Conservation (phyloP, 2,329 filamentous ascomycete genomes). For the Cladosporium sp. region DNA sequence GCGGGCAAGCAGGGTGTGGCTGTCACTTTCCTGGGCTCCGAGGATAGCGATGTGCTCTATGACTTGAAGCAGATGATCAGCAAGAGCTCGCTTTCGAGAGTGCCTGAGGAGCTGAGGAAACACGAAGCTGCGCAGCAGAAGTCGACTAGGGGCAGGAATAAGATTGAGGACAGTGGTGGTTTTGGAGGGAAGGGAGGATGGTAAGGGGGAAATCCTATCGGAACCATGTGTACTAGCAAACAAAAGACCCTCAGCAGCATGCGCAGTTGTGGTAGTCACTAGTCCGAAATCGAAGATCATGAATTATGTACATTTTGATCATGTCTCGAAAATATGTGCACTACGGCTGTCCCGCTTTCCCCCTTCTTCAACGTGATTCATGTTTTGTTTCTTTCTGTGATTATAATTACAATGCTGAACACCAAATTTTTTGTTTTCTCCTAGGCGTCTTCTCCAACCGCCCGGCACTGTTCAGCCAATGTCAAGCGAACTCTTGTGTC, state of each 20-base stretch:
- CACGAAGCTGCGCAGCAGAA: conserved; percentile 91
- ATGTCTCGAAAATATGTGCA: too few species aligned
- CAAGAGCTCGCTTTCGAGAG: conserved; percentile 81
- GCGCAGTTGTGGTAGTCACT: background rate
- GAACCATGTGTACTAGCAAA: too few species aligned
- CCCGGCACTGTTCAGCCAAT: conserved; percentile 12
- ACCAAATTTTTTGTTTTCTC: background rate
- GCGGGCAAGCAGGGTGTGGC: conserved; percentile 95
- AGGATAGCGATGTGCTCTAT: conserved; percentile 83
- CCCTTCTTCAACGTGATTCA: background rate
- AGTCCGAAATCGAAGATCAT: too few species aligned
- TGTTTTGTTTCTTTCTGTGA: background rate
- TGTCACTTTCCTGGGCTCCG: conserved; percentile 89
- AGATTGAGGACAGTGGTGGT: conserved; percentile 32
- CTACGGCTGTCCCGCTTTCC: too few species aligned
- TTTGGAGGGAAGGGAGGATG: conserved; percentile 35
- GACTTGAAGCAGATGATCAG: conserved; percentile 93
- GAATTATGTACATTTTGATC: too few species aligned
- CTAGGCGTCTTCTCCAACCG: background rate
- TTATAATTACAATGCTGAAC: conserved; percentile 6
- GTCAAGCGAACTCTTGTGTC: conserved; percentile 11
- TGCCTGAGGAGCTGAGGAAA: conserved; percentile 84
- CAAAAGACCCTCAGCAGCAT: background rate
- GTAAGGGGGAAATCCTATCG: too few species aligned
- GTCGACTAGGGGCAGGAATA: conserved; percentile 25